Base-by-base conservation (phyloP, 192 early-diverging fungal species). In the Rhizoclosmatium globosum region DNA sequence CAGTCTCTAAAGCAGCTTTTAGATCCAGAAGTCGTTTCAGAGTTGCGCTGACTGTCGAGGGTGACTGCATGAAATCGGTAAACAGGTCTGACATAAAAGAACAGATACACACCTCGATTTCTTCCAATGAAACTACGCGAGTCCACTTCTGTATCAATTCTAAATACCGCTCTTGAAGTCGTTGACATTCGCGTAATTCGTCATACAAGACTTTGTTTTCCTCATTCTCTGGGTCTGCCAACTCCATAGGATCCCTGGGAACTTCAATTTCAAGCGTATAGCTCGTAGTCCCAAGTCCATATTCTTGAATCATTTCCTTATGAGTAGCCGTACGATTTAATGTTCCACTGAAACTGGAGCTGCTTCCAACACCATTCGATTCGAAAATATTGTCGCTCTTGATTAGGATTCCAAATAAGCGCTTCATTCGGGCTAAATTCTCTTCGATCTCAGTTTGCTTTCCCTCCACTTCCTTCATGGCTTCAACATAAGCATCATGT, bases 191-290 rank as follows among this genome's bases (percentile, higher is more conserved):
- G 11, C 72, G 72, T 59, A 74, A 74, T 38, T 43, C 41, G 39
- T 74, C 72, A 64, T 62, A 74, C 3, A 74, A 44, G 46, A 74
- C 58, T 38, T 74, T 74, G 72, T 74, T 74, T 19, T 74, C 72
- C 38, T 43, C 72, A 2, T 56, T 62, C 38, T 74, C 72, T 3
- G 69, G 50, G 53, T 56, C 69, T 17, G 44, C 38, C 60, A 21
- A 19, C 60, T 19, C 7, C 42, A 17, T 19, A 64, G 56, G 39
- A 31, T 47, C 43, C 7, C 6, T n/a, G 2, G 56, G 58, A 44
- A 74, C 46, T 7, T n/a, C 31, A 48, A 74, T 74, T 62, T 74
- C 72, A 23, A 74, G 72, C 13, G 58, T 23, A 62, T 74, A 74
- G 17, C 58, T 11, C 7, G 72, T 64, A 23, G 72, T 48, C 7